Base-by-base conservation (phyloP, 2,329 filamentous ascomycete species). In the Beauveria brongniartii region DNA sequence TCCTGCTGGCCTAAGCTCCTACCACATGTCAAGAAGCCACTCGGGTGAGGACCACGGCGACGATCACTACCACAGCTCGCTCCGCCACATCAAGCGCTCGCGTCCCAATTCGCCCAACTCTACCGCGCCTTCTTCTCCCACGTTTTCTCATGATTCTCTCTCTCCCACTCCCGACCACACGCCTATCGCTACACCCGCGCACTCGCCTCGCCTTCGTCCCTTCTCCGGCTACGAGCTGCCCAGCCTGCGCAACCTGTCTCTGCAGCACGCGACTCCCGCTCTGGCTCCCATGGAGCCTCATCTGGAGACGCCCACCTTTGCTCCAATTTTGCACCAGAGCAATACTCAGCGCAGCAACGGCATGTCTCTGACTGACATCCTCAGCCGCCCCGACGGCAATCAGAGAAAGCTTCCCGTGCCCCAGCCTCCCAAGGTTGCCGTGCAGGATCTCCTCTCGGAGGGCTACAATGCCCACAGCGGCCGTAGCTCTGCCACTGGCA, bases 141-240 rank as follows among this genome's bases (percentile, higher is more conserved):
- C 92, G 3, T 96, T 97, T 74, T 97, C 93, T 2, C 92, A 97
- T 76, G 92, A 96, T 74, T 97, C 93, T 12, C 83, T 93, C 52
- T 97, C 93, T 10, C 94, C 93, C 5, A 99, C 93, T 1, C 94
- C 93, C 12, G 93, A 97, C 70, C 92, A 97, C 78, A 97, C 94
- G n/a, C 93, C 93, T n/a, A 86, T 97, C 61, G 93, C 92, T 30
- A 99, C 93, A 5, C 93, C 93, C 5, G 93, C 92, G 48, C 94
- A 97, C 75, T 97, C 92, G 20, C 94, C 94, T 56, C 90, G 94
- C 48, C 81, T 99, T 67, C 84, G 92, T 63, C 91, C 93, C 3
- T 88, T 90, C 70, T 84, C 89, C 66, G 82, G 93, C 59, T 77
- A 79, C 68, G 92, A 97, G 73, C 81, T 97, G 59, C 93, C 94